phyloP scores from a whole-genome alignment of 371 early-diverging fungal species.

The Syncephalastrum monosporum region DNA sequence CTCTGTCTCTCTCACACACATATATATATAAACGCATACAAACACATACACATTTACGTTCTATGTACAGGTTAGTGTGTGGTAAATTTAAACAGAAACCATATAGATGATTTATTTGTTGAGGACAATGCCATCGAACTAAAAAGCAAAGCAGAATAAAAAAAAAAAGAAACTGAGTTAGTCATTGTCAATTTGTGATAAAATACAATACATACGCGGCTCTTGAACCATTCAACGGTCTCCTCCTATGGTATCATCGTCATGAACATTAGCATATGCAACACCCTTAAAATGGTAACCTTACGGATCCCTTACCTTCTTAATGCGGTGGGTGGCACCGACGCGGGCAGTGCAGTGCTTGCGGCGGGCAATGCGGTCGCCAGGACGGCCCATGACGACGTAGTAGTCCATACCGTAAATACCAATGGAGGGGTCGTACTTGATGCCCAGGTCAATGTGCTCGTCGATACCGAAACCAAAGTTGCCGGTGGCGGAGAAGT shows the following conservation, averaged over 20 bases:
- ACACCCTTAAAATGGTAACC: slow-evolving; percentile 18
- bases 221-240: slow-evolving; percentile 86
- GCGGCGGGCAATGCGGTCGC: slow-evolving; percentile 96
- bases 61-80: no score
- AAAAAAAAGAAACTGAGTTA: slow-evolving; percentile 11
- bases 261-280: neutral
- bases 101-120: slow-evolving; percentile 66
- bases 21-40: no score
- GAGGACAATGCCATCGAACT: slow-evolving; percentile 87
- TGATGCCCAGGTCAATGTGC: slow-evolving; percentile 99
- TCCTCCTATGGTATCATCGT: slow-evolving; percentile 48
- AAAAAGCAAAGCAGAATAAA: slow-evolving; percentile 1
- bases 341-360: slow-evolving; percentile 88
- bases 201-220: slow-evolving; percentile 48
- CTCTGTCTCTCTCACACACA: no score
- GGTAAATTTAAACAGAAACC: no score
- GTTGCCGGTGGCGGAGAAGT: slow-evolving; percentile 99
- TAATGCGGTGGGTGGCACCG: slow-evolving; percentile 93
- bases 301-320: slow-evolving; percentile 51
- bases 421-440: slow-evolving; percentile 99
- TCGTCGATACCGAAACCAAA: slow-evolving; percentile 99
- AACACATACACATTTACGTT: no score
- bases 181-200: neutral
- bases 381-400: slow-evolving; percentile 98
- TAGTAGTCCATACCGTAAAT: slow-evolving; percentile 98